Evolutionary conservation across 495 filamentous ascomycete genomes (phyloP), one percentile per base, ranked within the genome.

Genomic region (Tuber borchii): DNA sequence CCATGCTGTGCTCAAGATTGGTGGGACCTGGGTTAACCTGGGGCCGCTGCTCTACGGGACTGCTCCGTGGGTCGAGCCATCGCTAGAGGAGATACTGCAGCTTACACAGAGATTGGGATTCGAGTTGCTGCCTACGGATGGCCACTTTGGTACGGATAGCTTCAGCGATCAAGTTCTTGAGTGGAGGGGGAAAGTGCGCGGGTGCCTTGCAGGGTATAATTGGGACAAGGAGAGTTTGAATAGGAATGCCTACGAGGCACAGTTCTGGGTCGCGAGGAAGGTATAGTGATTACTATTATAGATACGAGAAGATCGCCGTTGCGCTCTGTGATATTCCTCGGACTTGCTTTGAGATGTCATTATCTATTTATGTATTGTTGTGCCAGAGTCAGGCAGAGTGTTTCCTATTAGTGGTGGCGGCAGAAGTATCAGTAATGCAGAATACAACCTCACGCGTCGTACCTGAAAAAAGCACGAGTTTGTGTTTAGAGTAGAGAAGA

Each of bases 181-280:
- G 73, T 82, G 45, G 83, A 83, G 10, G 86, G 81, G 81, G 31
- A 88, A 84, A 82, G 86, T 87, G 83, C 84, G 83, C 71, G 86
- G 84, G 81, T 85, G 88, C 14, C 83, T 84, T 71, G 87, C 90
- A 65, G 93, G 94, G 71, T 98, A 99, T 83, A 93, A 97, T 74
- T 90, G 92, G 80, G 92, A 97, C 82, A 84, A 86, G 34, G 84
- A 89, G 72, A 96, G 93, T 78, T 94, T 98, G 93, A 85, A 96
- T 78, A 90, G 91, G 83, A 93, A 91, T 73, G 86, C 88, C 71
- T 99, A 97, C 83, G 85, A 84, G 71, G 91, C 91, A 37, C 91
- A 90, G 72, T 87, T 90, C 72, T 99, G 95, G 95, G 85, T 97
- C 68, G 95, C 93, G 51, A 89, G 91, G 76, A 97, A 95, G 85